Base-by-base conservation (phyloP, 345 rosid species). In the Aethionema arabicum region DNA sequence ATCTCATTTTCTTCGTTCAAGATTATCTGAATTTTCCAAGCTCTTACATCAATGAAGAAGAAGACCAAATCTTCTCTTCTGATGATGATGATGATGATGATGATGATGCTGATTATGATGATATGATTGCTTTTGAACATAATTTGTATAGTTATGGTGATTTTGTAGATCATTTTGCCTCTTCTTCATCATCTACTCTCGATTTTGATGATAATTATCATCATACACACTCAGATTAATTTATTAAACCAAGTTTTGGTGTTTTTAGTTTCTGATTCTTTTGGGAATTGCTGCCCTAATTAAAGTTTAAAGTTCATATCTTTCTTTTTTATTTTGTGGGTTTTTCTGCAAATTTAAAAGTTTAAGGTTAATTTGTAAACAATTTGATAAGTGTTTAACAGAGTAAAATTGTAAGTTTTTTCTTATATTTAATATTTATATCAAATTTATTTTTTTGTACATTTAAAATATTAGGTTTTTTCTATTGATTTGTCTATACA, bases 1-100 rank as follows among this genome's bases (percentile, higher is more conserved):
- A 80, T 64, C 67, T 87, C 52, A 57, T 77, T 67, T 76, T 78
- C 44, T 78, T 61, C 54, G 35, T 85, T 53, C 79, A 84, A 87
- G 81, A 84, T 39, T 81, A 77, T 53, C 64, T 87, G 27, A 83
- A 83, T 66, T 76, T 83, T 12, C 74, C 95, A n/a, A 71, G 71
- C 4, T 79, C 74, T n/a, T 78, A 79, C 61, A 66, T 80, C 36
- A 72, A 65, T 56, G 37, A 65, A 14, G 78, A 68, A 70, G 40
- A 70, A 32, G 74, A 52, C 27, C 54, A 52, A 38, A 57, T 66
- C 55, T 45, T 47, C 11, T 43, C 70, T 50, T 72, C 72, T n/a
- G 36, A 54, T 13, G 15, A 46, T 55, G 57, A 59, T 54, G 13
- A 14, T 42, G 52, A 41, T 27, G 35, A 38, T 41, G 47, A 56